These are phyloP conservation scores for Elsinoe fawcettii DNA, from an alignment of 2,329 filamentous ascomycete species.

Conservation along the genomic window DNA sequence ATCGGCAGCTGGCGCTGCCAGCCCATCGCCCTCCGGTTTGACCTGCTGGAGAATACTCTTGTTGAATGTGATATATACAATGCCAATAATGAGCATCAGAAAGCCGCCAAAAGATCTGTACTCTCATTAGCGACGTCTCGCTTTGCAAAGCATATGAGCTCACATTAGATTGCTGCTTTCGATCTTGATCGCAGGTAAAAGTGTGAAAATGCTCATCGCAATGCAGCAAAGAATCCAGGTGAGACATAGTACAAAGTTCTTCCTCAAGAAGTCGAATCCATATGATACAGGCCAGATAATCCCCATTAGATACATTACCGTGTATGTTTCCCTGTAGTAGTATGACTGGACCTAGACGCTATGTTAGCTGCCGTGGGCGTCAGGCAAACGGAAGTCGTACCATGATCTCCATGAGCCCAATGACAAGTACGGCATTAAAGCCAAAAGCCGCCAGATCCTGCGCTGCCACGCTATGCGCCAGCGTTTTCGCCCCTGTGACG, in stretches of 20 bases:
- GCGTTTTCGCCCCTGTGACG: slow-evolving; percentile 53
- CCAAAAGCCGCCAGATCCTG: slow-evolving; percentile 51
- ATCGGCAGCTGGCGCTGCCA: slow-evolving; percentile 31
- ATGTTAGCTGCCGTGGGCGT: too few relatives aligned
- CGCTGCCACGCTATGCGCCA: slow-evolving; percentile 61
- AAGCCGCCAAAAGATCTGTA: slow-evolving; percentile 63
- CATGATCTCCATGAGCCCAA: slow-evolving; percentile 71
- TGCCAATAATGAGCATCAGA: slow-evolving; percentile 68
- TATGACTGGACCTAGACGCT: slow-evolving; percentile 71
- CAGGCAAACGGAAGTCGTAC: slow-evolving; percentile 25
- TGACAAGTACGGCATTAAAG: slow-evolving; percentile 58
- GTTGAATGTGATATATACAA: slow-evolving; percentile 74
- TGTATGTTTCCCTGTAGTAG: slow-evolving; percentile 81
- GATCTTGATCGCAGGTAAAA: slow-evolving; percentile 77
- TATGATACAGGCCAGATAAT: slow-evolving; percentile 71
- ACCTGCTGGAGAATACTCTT: slow-evolving; percentile 48
- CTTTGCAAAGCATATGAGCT: slow-evolving; percentile 23
- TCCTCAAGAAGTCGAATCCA: slow-evolving; percentile 62
- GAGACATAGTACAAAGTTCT: slow-evolving; percentile 55
- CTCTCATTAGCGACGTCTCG: neutral
- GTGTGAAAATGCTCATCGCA: slow-evolving; percentile 82
- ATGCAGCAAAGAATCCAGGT: slow-evolving; percentile 72
- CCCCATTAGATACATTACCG: slow-evolving; percentile 66
- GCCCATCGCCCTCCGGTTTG: slow-evolving; percentile 27
- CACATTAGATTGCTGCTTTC: slow-evolving; percentile 72